Percentiles rank a stretch among this genome's conserved stretches.
These are phyloP conservation scores for Nelumbo lutea DNA, from an alignment of 164 flowering plant genomes.

Conservation along the genomic window DNA sequence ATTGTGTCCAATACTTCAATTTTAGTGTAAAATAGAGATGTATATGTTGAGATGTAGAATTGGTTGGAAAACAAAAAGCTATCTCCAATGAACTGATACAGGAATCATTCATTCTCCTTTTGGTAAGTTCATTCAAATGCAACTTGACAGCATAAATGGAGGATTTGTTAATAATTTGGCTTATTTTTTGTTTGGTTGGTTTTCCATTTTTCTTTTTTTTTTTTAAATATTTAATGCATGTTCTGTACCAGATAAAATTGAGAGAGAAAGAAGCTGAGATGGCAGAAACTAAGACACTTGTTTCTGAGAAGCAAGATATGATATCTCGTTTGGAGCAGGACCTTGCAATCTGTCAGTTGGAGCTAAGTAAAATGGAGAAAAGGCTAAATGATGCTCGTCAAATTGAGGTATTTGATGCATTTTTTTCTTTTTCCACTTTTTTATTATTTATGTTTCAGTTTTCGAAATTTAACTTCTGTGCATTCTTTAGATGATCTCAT, in stretches of 20 bases:
- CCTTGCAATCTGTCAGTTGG: conserved; percentile 45
- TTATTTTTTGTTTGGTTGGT: not conserved
- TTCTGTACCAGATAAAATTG: conserved; percentile 34
- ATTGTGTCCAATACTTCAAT: too few species aligned
- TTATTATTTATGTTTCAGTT: not conserved
- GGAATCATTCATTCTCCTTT: too few species aligned
- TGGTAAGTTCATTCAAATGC: too few species aligned
- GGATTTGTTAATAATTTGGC: too few species aligned
- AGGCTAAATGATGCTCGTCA: conserved; percentile 39
- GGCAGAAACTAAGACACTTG: conserved; percentile 37
- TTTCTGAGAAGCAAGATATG: conserved; percentile 44
- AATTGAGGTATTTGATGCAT: conserved; percentile 38
- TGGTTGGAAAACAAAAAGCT: too few species aligned
- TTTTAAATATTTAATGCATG: not conserved
- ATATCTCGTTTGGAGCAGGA: conserved; percentile 58
- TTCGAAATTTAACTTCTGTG: not conserved
- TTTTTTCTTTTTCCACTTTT: not conserved
- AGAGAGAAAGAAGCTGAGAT: conserved; percentile 47
- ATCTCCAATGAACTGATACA: too few species aligned
- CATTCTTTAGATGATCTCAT: not conserved
- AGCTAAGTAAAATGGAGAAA: conserved; percentile 49
- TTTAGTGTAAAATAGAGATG: too few species aligned
- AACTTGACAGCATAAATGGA: too few species aligned
- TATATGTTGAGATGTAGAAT: too few species aligned
- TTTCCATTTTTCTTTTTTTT: not conserved